A percentile compares a stretch with the other conserved stretches of the same genome.
Conservation (phyloP, 805 yeast species). For the Pichia scutulata region DNA sequence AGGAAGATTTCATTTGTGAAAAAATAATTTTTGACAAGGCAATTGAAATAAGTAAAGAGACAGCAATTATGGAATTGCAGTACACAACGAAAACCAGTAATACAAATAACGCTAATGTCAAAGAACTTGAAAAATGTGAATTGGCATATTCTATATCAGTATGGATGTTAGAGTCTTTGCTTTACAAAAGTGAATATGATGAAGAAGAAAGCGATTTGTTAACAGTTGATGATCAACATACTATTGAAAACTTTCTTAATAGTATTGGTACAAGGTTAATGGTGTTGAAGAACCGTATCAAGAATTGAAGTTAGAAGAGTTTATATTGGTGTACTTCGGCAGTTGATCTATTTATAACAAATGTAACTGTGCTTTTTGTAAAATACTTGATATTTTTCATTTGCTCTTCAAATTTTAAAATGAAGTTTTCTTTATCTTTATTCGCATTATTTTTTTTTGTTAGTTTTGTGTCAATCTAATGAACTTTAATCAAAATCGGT, state of each 20-base stretch:
- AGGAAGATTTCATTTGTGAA: conserved; percentile 53
- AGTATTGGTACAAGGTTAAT: conserved; percentile 76
- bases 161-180: conserved; percentile 89
- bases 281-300: conserved; percentile 57
- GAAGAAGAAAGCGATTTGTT: conserved; percentile 21
- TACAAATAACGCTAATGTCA: conserved; percentile 39
- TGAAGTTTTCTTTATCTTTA: too few species aligned
- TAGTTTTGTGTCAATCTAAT: too few species aligned
- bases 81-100: not conserved
- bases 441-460: too few species aligned
- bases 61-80: conserved; percentile 76
- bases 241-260: conserved; percentile 73
- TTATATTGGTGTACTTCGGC: too few species aligned
- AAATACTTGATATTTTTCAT: too few species aligned
- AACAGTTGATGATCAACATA: conserved; percentile 51
- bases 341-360: too few species aligned
- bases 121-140: conserved; percentile 72
- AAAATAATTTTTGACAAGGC: conserved; percentile 89
- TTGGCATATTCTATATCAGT: conserved; percentile 83
- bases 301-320: not conserved
- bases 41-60: conserved; percentile 82
- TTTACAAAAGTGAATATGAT: conserved; percentile 35
- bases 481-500: too few species aligned
- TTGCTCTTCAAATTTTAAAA: too few species aligned
- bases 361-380: too few species aligned